phyloP scores from a whole-genome alignment of 768 basidiomycete species.

The Boletellus ananiceps region DNA sequence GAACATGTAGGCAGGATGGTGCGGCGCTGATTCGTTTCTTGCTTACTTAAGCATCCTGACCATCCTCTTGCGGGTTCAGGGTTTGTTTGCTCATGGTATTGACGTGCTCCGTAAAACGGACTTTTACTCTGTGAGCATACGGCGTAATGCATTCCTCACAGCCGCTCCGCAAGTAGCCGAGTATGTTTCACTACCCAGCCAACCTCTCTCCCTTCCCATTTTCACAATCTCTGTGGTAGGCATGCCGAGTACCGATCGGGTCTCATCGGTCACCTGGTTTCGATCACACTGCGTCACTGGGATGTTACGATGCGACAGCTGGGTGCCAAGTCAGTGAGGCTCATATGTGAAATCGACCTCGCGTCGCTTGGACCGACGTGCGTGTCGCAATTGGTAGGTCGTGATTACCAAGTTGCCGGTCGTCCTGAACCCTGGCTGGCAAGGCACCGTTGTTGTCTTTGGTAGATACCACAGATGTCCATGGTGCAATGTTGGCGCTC shows the following conservation, averaged over 20 bases:
- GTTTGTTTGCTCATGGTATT: slow-evolving; percentile 89
- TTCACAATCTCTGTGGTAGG: slow-evolving; percentile 38
- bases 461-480: slow-evolving; percentile 64
- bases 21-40: slow-evolving; percentile 25
- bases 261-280: slow-evolving; percentile 68
- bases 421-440: slow-evolving; percentile 8
- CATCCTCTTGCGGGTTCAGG: slow-evolving; percentile 43
- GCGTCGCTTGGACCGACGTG: slow-evolving; percentile 44
- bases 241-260: slow-evolving; percentile 68
- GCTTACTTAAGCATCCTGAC: slow-evolving; percentile 10
- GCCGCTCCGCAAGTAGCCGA: slow-evolving; percentile 84
- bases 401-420: slow-evolving; percentile 5
- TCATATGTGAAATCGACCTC: slow-evolving; percentile 62
- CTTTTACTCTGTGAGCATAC: slow-evolving; percentile 88
- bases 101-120: slow-evolving; percentile 89
- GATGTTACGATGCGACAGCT: slow-evolving; percentile 74
- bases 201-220: slow-evolving; percentile 3
- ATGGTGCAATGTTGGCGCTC: slow-evolving; percentile 76
- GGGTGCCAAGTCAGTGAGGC: slow-evolving; percentile 69
- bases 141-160: slow-evolving; percentile 77
- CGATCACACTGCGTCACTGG: slow-evolving; percentile 84
- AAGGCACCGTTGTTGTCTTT: slow-evolving; percentile 59
- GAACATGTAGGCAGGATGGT: slow-evolving; percentile 95
- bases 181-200: slow-evolving; percentile 44
- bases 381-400: slow-evolving; percentile 51